Percentiles rank a stretch among this genome's conserved stretches.
phyloP scores from a whole-genome alignment of 176 grass and related monocot genomes.

The Carex cristatella region DNA sequence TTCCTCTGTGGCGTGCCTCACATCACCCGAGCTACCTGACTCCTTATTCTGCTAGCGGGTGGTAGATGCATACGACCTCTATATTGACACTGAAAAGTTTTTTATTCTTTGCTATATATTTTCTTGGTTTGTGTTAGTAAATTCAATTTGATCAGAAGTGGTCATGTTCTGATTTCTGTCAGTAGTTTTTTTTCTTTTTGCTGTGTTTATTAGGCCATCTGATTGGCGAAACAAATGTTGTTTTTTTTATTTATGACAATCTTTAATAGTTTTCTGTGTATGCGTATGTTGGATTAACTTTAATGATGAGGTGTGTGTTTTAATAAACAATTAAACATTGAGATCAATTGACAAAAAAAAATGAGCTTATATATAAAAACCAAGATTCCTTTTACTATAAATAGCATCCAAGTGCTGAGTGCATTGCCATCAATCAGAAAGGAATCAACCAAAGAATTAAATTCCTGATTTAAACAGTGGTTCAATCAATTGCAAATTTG shows the following conservation, averaged over 20 bases:
- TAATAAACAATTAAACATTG: too few relatives aligned
- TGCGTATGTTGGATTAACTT: neutral
- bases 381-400: too few relatives aligned
- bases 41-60: conserved; percentile 18
- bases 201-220: neutral
- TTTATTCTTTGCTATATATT: neutral
- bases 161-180: neutral
- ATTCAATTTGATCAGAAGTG: neutral
- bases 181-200: neutral
- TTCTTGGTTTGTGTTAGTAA: conserved; percentile 1
- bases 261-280: neutral
- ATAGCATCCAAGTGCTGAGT: too few relatives aligned
- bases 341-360: too few relatives aligned
- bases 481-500: too few relatives aligned
- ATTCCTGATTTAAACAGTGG: too few relatives aligned
- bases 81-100: conserved; percentile 3
- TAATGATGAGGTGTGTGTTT: too few relatives aligned
- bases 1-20: conserved; percentile 5
- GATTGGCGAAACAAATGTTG: neutral
- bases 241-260: neutral
- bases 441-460: too few relatives aligned
- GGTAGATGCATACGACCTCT: conserved; percentile 11
- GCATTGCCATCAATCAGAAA: too few relatives aligned
- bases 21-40: conserved; percentile 12
- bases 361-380: too few relatives aligned